These are phyloP conservation scores for Marasmius oreades DNA, from an alignment of 1,284 basidiomycete genomes.

Conservation along the genomic window DNA sequence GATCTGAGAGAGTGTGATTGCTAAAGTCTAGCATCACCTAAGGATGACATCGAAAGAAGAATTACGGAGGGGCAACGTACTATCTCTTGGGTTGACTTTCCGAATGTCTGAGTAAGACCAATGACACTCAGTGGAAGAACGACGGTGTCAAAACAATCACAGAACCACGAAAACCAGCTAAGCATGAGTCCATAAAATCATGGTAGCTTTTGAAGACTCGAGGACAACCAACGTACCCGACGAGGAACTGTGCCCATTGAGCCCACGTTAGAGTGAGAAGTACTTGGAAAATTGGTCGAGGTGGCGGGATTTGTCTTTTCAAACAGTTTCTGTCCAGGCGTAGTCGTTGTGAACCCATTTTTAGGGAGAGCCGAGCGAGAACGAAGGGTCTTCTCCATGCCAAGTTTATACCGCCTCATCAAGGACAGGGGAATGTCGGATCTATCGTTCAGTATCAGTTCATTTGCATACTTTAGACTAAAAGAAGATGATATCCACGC, in stretches of 20 bases:
- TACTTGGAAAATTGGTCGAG: slow-evolving; percentile 17
- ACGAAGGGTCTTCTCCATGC: too few species aligned
- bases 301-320: too few species aligned
- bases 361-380: too few species aligned
- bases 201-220: slow-evolving; percentile 1
- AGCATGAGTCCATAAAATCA: too few species aligned
- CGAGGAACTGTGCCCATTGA: slow-evolving; percentile 56
- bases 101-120: slow-evolving; percentile 53
- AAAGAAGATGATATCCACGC: too few species aligned
- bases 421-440: too few species aligned
- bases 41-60: slow-evolving; percentile 3
- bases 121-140: slow-evolving; percentile 72
- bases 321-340: too few species aligned
- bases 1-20: slow-evolving; percentile 91
- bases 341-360: too few species aligned
- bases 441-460: too few species aligned
- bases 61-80: slow-evolving; percentile 36
- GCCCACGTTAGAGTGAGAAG: slow-evolving; percentile 36
- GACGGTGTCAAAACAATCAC: slow-evolving; percentile 83
- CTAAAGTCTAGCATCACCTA: slow-evolving; percentile 52
- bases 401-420: too few species aligned
- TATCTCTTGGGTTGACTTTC: slow-evolving; percentile 41
- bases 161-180: slow-evolving; percentile 78
- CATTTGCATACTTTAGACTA: too few species aligned
- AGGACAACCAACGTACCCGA: slow-evolving; percentile 44